Conservation (phyloP, 345 rosid genomes). For the Eucalyptus coolabah region DNA sequence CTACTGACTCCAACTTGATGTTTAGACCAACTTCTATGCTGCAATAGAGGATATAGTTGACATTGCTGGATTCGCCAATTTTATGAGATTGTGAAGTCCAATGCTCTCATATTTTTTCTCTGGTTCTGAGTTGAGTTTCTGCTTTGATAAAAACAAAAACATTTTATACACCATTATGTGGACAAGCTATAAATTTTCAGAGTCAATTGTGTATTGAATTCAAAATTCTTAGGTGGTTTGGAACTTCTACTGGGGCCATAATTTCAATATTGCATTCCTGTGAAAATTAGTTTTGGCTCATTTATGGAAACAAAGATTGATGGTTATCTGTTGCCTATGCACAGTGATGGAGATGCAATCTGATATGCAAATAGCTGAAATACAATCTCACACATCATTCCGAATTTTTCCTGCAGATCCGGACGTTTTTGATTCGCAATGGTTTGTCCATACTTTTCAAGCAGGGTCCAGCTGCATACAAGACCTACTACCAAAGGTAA, state of each 20-base stretch:
- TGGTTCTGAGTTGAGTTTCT: neutral
- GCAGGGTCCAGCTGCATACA: constrained; percentile 86
- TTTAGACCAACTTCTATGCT: neutral
- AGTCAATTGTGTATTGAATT: neutral
- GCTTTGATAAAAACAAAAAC: neutral
- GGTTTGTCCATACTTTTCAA: constrained; percentile 75
- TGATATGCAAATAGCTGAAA: neutral
- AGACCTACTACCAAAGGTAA: constrained; percentile 62
- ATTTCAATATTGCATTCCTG: neutral
- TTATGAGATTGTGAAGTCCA: neutral
- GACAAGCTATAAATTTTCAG: neutral
- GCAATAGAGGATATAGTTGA: neutral
- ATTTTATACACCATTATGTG: neutral
- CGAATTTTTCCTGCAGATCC: constrained; percentile 28
- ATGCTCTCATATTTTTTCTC: neutral
- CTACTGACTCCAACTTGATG: neutral
- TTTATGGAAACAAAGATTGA: neutral
- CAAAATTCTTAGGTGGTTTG: neutral
- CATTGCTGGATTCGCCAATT: neutral
- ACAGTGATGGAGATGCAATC: neutral
- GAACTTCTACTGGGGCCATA: neutral
- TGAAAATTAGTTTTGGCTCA: neutral
- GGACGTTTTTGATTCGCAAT: constrained; percentile 96
- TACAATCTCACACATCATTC: neutral
- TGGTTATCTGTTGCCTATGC: neutral